Percentiles rank a stretch among this genome's conserved stretches.
Evolutionary conservation across 2,329 filamentous ascomycete genomes (phyloP).

Genomic region (Biscogniauxia sp.): DNA sequence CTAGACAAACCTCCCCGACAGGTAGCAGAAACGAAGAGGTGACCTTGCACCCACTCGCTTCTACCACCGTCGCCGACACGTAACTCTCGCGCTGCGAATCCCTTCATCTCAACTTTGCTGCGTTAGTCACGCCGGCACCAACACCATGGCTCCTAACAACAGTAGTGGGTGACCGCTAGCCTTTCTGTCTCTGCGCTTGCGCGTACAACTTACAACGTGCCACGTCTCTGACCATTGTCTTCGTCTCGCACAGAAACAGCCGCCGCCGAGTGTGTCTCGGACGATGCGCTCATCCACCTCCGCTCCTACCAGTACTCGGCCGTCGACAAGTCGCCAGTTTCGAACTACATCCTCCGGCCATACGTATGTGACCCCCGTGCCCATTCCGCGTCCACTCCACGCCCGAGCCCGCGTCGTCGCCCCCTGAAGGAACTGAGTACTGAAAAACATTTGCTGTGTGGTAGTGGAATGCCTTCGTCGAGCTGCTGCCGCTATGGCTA

Average conservation of each 20-base stretch:
- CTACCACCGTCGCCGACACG: background rate
- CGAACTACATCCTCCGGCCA: slow-evolving; percentile 88
- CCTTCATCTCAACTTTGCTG: background rate
- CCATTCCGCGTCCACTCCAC: slow-evolving; percentile 5
- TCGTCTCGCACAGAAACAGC: slow-evolving; percentile 44
- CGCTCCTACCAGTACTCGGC: slow-evolving; percentile 97
- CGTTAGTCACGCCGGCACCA: background rate
- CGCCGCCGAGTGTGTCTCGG: slow-evolving; percentile 73
- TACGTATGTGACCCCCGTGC: slow-evolving; percentile 65
- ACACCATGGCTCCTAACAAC: slow-evolving; percentile 38
- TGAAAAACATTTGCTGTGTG: slow-evolving; percentile 23
- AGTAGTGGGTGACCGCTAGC: slow-evolving; percentile 29
- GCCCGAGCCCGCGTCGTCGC: slow-evolving; percentile 2
- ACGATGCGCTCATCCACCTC: slow-evolving; percentile 86
- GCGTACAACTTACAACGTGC: background rate
- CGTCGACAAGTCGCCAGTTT: slow-evolving; percentile 93
- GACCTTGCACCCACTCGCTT: background rate
- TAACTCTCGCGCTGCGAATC: background rate
- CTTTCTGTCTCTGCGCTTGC: background rate
- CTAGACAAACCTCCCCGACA: background rate
- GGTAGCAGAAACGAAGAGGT: background rate
- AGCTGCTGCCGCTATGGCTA: slow-evolving; percentile 90
- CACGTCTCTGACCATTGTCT: slow-evolving; percentile 11
- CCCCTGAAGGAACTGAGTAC: slow-evolving; percentile 9
- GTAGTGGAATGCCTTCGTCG: slow-evolving; percentile 96